phyloP scores from a whole-genome alignment of 176 grass and related monocot genomes.

The Tuctoria greenei region DNA sequence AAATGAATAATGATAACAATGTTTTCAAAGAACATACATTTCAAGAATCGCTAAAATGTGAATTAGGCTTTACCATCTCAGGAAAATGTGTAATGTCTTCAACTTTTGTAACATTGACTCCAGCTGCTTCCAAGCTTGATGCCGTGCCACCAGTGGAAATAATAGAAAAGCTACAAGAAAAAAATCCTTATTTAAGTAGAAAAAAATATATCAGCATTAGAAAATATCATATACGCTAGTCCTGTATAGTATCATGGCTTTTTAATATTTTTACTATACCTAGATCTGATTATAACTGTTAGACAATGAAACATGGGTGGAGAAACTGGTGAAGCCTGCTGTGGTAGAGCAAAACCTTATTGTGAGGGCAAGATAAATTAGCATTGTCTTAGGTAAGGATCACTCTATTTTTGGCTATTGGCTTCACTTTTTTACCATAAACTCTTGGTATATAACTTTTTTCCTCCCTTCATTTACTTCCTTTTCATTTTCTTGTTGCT shows the following conservation, averaged over 20 bases:
- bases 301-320: neutral
- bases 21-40: neutral
- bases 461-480: too few species aligned
- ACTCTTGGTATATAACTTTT: too few species aligned
- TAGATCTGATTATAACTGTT: neutral
- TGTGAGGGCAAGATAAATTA: neutral
- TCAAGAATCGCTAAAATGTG: neutral
- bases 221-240: constrained; percentile 3
- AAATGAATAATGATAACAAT: constrained; percentile 1
- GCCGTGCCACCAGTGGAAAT: constrained; percentile 93
- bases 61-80: constrained; percentile 78
- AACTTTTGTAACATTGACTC: constrained; percentile 82
- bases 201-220: neutral
- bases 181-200: neutral
- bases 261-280: constrained; percentile 1
- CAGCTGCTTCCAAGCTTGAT: constrained; percentile 77
- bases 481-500: too few species aligned
- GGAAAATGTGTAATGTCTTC: constrained; percentile 93
- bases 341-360: neutral
- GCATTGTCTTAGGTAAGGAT: neutral
- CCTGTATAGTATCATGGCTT: constrained; percentile 4
- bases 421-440: too few species aligned
- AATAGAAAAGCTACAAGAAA: constrained; percentile 58
- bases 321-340: constrained; percentile 7
- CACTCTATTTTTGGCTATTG: neutral